Evolutionary conservation across 768 basidiomycete species (phyloP).

Genomic region (Trametopsis cervina): DNA sequence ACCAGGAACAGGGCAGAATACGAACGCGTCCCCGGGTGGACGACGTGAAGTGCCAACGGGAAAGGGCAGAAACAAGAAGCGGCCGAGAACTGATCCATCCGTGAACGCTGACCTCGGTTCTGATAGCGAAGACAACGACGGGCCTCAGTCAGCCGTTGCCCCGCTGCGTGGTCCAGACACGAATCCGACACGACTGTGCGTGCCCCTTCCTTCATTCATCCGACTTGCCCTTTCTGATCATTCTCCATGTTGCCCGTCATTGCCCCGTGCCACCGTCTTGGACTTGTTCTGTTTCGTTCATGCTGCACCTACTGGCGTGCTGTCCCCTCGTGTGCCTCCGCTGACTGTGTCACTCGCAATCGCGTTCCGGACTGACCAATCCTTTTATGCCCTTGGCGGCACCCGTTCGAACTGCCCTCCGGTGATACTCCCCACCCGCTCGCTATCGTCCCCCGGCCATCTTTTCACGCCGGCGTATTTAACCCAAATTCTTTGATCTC

Average conservation of each 20-base stretch:
- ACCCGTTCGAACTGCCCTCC: slow-evolving; percentile 8
- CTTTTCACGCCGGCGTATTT: neutral
- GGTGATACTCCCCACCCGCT: slow-evolving; percentile 5
- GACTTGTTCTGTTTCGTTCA: neutral
- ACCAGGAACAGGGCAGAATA: neutral
- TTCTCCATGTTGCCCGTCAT: neutral
- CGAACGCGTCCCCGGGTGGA: neutral
- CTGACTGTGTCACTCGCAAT: neutral
- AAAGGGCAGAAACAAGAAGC: slow-evolving; percentile 2
- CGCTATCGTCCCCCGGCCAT: neutral
- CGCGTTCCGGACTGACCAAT: slow-evolving; percentile 1
- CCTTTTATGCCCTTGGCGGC: too few relatives aligned
- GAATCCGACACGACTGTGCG: slow-evolving; percentile 10
- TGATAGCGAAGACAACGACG: slow-evolving; percentile 11
- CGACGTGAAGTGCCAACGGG: neutral
- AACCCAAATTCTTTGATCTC: neutral
- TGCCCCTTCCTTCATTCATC: neutral
- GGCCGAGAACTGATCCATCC: neutral
- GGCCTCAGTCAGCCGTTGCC: slow-evolving; percentile 1
- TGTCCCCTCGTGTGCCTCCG: too few relatives aligned
- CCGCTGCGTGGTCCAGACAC: slow-evolving; percentile 11
- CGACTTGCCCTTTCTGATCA: neutral
- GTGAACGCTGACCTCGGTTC: neutral
- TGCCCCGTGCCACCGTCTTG: too few relatives aligned
- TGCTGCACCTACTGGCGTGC: neutral